Base-by-base conservation (phyloP, 2,329 filamentous ascomycete species). In the Paraphaeosphaeria minitans region DNA sequence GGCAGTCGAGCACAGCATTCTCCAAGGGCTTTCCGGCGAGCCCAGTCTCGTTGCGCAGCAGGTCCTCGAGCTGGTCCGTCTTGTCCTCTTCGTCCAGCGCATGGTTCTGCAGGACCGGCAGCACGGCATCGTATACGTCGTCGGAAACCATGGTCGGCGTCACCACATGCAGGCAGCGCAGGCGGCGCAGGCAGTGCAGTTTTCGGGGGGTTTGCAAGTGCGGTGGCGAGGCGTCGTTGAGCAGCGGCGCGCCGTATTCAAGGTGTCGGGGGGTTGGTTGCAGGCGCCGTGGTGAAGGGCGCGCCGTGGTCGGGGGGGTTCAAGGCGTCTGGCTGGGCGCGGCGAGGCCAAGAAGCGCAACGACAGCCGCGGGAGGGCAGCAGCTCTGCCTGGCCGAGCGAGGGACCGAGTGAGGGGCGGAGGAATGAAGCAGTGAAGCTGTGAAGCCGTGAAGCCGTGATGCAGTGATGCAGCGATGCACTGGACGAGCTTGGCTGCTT, bases 71-170 rank as follows among this genome's bases (percentile, higher is more conserved):
- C 79, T 87, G 91, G 78, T 98, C 94, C 50, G 91, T 94, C 83
- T 95, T 96, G 73, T 97, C 94, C 79, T 99, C 95, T 64, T 98
- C 95, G 70, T 96, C 92, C 61, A 97, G 83, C 56, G 84, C 83
- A 58, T 87, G 81, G 79, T 97, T 89, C 80, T 95, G 89, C 64
- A 99, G 85, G 73, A 97, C 86, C 53, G 92, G 91, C 75, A 96
- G 87, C 77, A 93, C 97, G 72, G 95, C 86, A 70, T 97, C 93
- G 82, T 96, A 96, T 56, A 94, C 88, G 69, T 93, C 88, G 83
- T 98, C 94, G 70, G 93, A 91, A 63, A 97, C 89, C 94, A 98
- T 97, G 75, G 62, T 84, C 52, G 55, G 48, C 48, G 19, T 31
- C 43, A 27, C 22, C 53, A 55, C 52, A 54, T 57, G 2, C 33